Base-by-base conservation (phyloP, 1,284 basidiomycete genomes). In the Erythrobasidium hasegawianum region DNA sequence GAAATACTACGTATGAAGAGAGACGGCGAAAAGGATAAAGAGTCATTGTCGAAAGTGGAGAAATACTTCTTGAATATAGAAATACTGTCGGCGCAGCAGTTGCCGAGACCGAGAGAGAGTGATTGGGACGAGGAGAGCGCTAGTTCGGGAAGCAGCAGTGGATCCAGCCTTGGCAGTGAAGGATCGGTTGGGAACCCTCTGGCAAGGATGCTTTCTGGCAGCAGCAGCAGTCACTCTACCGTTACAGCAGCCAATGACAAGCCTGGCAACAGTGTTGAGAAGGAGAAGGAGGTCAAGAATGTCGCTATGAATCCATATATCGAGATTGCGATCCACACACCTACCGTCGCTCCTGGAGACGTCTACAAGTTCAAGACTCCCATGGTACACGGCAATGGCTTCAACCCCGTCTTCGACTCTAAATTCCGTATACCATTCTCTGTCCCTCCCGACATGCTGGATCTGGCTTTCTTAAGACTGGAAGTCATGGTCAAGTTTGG, bases 71-170 rank as follows among this genome's bases (percentile, higher is more conserved):
- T 93, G 3, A 84, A 87, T 61, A 76, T 91, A 66, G 86, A 83
- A 1, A 86, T 85, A 56, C 65, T 98, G 69, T 97, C 94, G 2
- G 95, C 90, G 0, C 94, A 97, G 77, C 91, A 95, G 74, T 83
- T 97, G 0, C 94, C 93, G 0, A 81, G 86, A 0, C 84, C 85
- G 1, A 85, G 85, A 64, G 85, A 64, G 33, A 43, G 47, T 3
- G 41, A 26, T 75, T 80, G 83, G 0, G 61, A 64, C 49, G 27
- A 59, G n/a, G n/a, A n/a, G 29, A 27, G 52, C 14, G 24, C 22
- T 20, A 29, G 20, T 16, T 5, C 5, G 4, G 50, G 50, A 4
- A 26, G 50, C 20, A 16, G 50, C 7, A 27, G 4, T 22, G n/a
- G 20, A 26, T 18, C 16, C 4, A 47, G 43, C 16, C 4, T 47